phyloP scores from a whole-genome alignment of 768 basidiomycete genomes.

The Boletus huronensis region DNA sequence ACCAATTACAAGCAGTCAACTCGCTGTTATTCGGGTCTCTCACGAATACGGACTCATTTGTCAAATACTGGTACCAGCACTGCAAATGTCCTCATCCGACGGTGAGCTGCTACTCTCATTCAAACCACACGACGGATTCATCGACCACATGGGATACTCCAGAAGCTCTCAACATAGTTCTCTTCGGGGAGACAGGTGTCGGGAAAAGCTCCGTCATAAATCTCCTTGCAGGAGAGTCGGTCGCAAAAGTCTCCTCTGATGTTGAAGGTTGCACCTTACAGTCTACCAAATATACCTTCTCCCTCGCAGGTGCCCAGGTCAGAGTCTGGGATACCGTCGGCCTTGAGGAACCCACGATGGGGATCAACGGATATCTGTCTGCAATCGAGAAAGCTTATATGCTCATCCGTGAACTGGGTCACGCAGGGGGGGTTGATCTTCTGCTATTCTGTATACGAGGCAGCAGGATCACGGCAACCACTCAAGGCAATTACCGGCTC shows the following conservation, averaged over 20 bases:
- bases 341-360: conserved; percentile 30
- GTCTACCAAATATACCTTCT: conserved; percentile 24
- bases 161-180: conserved; percentile 26
- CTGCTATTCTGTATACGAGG: conserved; percentile 39
- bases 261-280: conserved; percentile 34
- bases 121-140: neutral
- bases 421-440: conserved; percentile 31
- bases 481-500: conserved; percentile 37
- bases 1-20: neutral
- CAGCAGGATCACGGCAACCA: conserved; percentile 27
- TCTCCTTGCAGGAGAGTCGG: conserved; percentile 31
- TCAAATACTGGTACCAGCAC: neutral
- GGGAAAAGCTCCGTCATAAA: conserved; percentile 47
- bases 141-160: neutral
- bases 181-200: conserved; percentile 32
- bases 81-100: conserved; percentile 18
- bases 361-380: conserved; percentile 25
- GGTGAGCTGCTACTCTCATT: conserved; percentile 12
- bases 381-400: conserved; percentile 28
- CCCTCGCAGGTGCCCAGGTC: conserved; percentile 5
- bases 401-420: conserved; percentile 23
- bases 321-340: conserved; percentile 31
- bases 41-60: conserved; percentile 5
- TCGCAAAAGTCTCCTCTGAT: conserved; percentile 33
- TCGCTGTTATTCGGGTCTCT: conserved; percentile 1